Evolutionary conservation across 371 early-diverging fungal genomes (phyloP), one percentile per base, ranked within the genome.

Genomic region (Rhizopus microsporus): DNA sequence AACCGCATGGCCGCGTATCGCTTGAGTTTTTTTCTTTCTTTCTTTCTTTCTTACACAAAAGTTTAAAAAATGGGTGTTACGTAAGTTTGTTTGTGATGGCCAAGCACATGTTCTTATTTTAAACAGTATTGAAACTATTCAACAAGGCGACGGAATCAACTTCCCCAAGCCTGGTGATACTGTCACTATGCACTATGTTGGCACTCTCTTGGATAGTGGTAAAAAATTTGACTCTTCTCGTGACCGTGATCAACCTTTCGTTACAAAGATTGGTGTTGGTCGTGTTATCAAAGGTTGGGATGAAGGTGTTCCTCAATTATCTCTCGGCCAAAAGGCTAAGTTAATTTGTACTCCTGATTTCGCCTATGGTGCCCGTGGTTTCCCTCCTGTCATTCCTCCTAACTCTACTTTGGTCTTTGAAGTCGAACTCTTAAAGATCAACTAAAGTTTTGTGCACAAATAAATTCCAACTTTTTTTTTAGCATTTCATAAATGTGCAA

Each of bases 211-310:
- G 23, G 71, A 88, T 66, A 2, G 23, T 2, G 95, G 97, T 46
- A 65, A 34, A 13, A 81, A 88, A 78, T 98, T 98, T 54, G 98
- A 98, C 71, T 90, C 91, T 59, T 91, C 92, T 54, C 75, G 80
- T 62, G 87, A 93, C 68, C 94, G 96, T 67, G 77, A 79, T 38
- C 35, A 78, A 49, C 90, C 94, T 48, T 96, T 97, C 69, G 67
- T 63, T 16, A 86, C 86, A 80, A 65, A 62, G 34, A 95, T 98
- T 62, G 98, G 98, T 67, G 89, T 92, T 42, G 95, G 95, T n/a
- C 86, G 81, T 63, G 94, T 98, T 69, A 98, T 98, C 79, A 74
- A 78, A 62, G 96, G 95, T 64, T 84, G 84, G 84, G 84, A 83
- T 65, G 82, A 83, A 69, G 92, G 94, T 72, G 93, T 97, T 39